These are phyloP conservation scores for Huiozyma naganishii DNA, from an alignment of 805 yeast species.

Conservation along the genomic window DNA sequence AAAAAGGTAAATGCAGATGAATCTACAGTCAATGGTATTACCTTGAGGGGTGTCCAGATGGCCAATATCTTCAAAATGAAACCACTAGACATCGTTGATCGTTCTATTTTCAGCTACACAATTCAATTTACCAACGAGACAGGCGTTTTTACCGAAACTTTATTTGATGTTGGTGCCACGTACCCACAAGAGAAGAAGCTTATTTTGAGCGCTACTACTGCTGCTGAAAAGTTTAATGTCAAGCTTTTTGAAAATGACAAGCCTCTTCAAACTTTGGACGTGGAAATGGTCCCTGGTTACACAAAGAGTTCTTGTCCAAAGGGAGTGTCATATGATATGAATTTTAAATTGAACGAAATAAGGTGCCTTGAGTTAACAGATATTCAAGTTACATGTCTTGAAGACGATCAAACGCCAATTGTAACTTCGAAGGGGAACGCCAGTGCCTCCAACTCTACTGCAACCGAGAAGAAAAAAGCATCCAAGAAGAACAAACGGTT, in stretches of 20 bases:
- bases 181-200: constrained; percentile 24
- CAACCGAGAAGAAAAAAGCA: constrained; percentile 5
- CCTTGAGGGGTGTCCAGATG: constrained; percentile 69
- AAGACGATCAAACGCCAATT: constrained; percentile 7
- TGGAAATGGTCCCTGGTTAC: constrained; percentile 24
- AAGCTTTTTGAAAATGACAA: constrained; percentile 23
- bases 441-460: constrained; percentile 4
- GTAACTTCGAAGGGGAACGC: constrained; percentile 4
- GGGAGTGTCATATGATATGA: constrained; percentile 31
- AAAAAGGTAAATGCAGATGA: constrained; percentile 93
- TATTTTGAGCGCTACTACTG: constrained; percentile 21
- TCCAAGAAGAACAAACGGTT: constrained; percentile 6
- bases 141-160: constrained; percentile 17
- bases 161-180: constrained; percentile 40
- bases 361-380: constrained; percentile 32
- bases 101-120: constrained; percentile 39
- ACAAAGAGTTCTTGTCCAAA: constrained; percentile 30
- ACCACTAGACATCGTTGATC: constrained; percentile 45
- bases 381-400: constrained; percentile 11
- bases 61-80: constrained; percentile 59
- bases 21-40: constrained; percentile 81
- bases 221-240: constrained; percentile 27
- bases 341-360: constrained; percentile 37
- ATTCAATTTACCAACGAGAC: constrained; percentile 25
- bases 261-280: constrained; percentile 10